Evolutionary conservation across 352 stramenopile species (phyloP).

Genomic region (Aphanomyces astaci): DNA sequence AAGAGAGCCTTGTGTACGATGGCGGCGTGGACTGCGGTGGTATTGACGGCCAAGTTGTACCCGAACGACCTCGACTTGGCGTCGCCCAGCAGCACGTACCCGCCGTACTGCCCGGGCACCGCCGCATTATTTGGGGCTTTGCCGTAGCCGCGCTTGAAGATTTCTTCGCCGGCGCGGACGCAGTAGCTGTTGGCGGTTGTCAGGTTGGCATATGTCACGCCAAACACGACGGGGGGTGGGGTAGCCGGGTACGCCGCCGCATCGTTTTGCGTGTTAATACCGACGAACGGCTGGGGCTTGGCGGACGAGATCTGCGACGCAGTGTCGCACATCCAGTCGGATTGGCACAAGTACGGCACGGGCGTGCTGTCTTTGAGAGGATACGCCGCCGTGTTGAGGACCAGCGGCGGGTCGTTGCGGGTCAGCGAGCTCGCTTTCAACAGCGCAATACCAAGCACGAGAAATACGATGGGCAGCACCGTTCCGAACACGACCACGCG

Average conservation of each 20-base stretch:
- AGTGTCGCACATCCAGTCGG: constrained; percentile 20
- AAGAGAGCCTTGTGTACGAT: constrained; percentile 27
- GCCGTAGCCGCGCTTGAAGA: constrained; percentile 47
- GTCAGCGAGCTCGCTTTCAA: constrained; percentile 32
- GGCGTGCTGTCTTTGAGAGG: not conserved
- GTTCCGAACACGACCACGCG: constrained; percentile 65
- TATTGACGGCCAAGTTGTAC: constrained; percentile 35
- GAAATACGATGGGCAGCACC: constrained; percentile 59
- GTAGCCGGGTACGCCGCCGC: constrained; percentile 3
- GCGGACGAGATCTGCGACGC: not conserved
- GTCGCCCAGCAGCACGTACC: constrained; percentile 1
- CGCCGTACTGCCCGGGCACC: constrained; percentile 42
- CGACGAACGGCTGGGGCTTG: not conserved
- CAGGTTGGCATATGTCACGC: constrained; percentile 44
- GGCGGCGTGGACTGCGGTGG: constrained; percentile 24
- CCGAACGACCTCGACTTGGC: constrained; percentile 12
- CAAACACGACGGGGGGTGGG: constrained; percentile 45
- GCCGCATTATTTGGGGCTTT: not conserved
- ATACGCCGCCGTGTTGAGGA: not conserved
- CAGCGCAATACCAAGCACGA: constrained; percentile 57
- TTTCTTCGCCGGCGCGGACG: constrained; percentile 35
- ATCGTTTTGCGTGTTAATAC: not conserved
- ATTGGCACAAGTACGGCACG: constrained; percentile 17
- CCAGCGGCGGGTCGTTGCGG: constrained; percentile 30
- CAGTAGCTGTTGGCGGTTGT: constrained; percentile 38